A percentile compares a stretch with the other conserved stretches of the same genome.
phyloP scores from a whole-genome alignment of 495 filamentous ascomycete genomes.

The Collariella sp. region DNA sequence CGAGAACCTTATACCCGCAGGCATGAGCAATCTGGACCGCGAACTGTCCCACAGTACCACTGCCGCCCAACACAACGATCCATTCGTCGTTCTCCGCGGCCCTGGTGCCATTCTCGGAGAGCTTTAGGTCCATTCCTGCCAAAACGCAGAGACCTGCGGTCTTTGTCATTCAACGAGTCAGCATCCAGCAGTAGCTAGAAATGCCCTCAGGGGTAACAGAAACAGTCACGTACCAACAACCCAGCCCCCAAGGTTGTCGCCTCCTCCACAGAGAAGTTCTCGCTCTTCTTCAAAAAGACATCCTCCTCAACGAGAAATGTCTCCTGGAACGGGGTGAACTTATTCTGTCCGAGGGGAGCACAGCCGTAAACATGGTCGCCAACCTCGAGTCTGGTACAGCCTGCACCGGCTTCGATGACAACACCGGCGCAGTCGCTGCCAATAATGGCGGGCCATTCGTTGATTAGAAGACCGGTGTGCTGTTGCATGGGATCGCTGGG shows the following conservation, averaged over 20 bases:
- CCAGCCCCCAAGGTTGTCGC: slow-evolving; percentile 36
- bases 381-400: slow-evolving; percentile 32
- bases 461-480: slow-evolving; percentile 17
- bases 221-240: slow-evolving; percentile 18
- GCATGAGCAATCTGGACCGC: slow-evolving; percentile 31
- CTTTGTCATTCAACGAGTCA: neutral
- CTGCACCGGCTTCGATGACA: slow-evolving; percentile 49
- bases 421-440: slow-evolving; percentile 60
- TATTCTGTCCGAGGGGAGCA: slow-evolving; percentile 31
- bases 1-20: slow-evolving; percentile 36
- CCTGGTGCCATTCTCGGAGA: slow-evolving; percentile 19
- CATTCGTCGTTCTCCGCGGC: slow-evolving; percentile 29
- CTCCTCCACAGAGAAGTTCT: slow-evolving; percentile 26
- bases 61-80: slow-evolving; percentile 37
- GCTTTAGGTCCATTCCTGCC: slow-evolving; percentile 21
- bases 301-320: slow-evolving; percentile 38
- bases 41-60: slow-evolving; percentile 37
- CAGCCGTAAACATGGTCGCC: slow-evolving; percentile 38
- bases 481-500: slow-evolving; percentile 19
- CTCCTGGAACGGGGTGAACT: slow-evolving; percentile 39
- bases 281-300: slow-evolving; percentile 27
- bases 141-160: slow-evolving; percentile 22
- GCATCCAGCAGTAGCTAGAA: neutral
- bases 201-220: too few relatives aligned
- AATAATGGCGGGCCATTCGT: slow-evolving; percentile 30